phyloP scores from a whole-genome alignment of 148 eudicot genomes.

The Euryodendron excelsum region DNA sequence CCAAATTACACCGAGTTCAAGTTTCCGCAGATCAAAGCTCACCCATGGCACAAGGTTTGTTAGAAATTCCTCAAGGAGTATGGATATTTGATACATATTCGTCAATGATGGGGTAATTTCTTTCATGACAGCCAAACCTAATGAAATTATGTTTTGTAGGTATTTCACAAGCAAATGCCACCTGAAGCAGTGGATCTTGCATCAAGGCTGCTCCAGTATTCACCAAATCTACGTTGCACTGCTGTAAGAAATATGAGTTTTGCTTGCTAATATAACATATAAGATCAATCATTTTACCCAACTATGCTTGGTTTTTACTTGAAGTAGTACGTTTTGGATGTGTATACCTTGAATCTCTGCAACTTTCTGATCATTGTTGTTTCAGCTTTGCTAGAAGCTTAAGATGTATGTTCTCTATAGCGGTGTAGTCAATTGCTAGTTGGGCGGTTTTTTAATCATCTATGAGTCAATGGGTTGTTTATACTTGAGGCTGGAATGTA shows the following conservation, averaged over 20 bases:
- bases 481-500: neutral
- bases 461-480: neutral
- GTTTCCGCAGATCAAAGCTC: constrained; percentile 98
- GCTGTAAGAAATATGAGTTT: constrained; percentile 52
- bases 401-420: too few species aligned
- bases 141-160: constrained; percentile 34
- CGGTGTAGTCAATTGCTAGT: too few species aligned
- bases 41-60: constrained; percentile 97
- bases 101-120: neutral
- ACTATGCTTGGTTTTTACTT: neutral
- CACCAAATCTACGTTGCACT: constrained; percentile 74
- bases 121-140: constrained; percentile 9
- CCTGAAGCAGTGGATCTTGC: constrained; percentile 86
- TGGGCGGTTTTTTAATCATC: neutral
- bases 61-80: neutral
- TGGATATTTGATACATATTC: neutral
- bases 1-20: constrained; percentile 80
- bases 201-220: constrained; percentile 85
- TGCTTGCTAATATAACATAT: neutral
- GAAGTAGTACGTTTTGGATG: neutral
- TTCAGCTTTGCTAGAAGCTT: too few species aligned
- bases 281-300: neutral
- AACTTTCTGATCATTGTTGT: too few species aligned
- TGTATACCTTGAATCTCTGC: too few species aligned
- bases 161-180: constrained; percentile 80